Base-by-base conservation (phyloP, 768 basidiomycete genomes). In the Boletellus emodensis region DNA sequence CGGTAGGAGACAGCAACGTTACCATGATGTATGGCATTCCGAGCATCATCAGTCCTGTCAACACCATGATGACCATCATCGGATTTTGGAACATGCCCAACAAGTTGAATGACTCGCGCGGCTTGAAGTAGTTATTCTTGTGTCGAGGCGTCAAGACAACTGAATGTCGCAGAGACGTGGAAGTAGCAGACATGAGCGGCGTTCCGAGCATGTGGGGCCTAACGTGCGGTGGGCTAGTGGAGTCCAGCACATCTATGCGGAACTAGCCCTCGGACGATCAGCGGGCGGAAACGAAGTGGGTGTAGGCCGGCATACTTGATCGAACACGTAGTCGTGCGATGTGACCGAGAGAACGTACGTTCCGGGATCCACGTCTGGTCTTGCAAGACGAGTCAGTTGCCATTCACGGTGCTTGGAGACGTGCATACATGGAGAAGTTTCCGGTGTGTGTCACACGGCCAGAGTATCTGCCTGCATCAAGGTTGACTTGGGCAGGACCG, bases 21-120 rank as follows among this genome's bases (percentile, higher is more conserved):
- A 89, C 89, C 77, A 85, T 85, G 47, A 91, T 66, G 61, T 86
- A 89, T 4, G 88, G 89, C 79, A 81, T 83, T 20, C 75, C 79
- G 24, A 91, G 66, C 71, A 87, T 77, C 79, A 89, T 79, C 44
- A 68, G 71, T 34, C 77, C 88, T 40, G 78, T 84, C 55, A 78
- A 67, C 28, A 81, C 75, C 82, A 88, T 86, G 65, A 90, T 76
- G 51, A 92, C 69, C 76, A 87, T 86, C 89, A 92, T 90, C 7
- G 89, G 89, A 62, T 82, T 92, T 50, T 84, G 80, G 60, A 92
- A 72, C 85, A 92, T 90, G 46, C 73, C 80, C 49, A 85, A 48
- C 20, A 89, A 54, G 65, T 85, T 85, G 75, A 92, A 92, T 15
- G 82, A 80, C 64, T 90, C 79, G 30, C 65, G 78, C 22, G 85